These are phyloP conservation scores for Melocanna baccifera DNA, from an alignment of 176 grass and related monocot genomes.

Conservation along the genomic window DNA sequence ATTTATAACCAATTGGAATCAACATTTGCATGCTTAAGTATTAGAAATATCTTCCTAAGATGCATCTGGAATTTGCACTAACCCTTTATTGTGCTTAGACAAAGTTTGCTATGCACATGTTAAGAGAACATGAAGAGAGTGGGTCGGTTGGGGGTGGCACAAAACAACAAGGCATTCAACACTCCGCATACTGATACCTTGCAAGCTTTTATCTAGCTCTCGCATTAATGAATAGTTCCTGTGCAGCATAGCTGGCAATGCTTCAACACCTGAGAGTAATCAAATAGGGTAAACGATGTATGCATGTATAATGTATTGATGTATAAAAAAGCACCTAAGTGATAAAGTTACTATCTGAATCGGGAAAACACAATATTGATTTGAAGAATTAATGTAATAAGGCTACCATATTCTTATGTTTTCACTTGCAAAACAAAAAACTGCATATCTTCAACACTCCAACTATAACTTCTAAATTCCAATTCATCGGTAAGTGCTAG, in stretches of 20 bases:
- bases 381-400: constrained; percentile 3
- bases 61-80: neutral
- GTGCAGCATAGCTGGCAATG: constrained; percentile 77
- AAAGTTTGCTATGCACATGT: neutral
- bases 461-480: neutral
- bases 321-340: neutral
- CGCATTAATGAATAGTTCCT: constrained; percentile 69
- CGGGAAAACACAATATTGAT: neutral
- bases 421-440: neutral
- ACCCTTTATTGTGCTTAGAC: neutral
- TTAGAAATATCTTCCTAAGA: constrained; percentile 8
- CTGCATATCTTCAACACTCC: neutral
- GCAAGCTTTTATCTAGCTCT: constrained; percentile 74
- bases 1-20: neutral
- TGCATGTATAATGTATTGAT: neutral
- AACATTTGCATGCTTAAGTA: constrained; percentile 8
- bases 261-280: constrained; percentile 55
- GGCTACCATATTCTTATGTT: neutral
- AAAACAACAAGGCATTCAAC: constrained; percentile 1
- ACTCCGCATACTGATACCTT: constrained; percentile 35
- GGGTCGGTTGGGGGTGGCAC: neutral
- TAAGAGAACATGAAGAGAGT: neutral
- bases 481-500: neutral
- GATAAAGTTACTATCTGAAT: neutral
- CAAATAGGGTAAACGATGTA: constrained; percentile 3